Evolutionary conservation across 129 eudicot genomes (phyloP).

Genomic region (Lactuca saligna): DNA sequence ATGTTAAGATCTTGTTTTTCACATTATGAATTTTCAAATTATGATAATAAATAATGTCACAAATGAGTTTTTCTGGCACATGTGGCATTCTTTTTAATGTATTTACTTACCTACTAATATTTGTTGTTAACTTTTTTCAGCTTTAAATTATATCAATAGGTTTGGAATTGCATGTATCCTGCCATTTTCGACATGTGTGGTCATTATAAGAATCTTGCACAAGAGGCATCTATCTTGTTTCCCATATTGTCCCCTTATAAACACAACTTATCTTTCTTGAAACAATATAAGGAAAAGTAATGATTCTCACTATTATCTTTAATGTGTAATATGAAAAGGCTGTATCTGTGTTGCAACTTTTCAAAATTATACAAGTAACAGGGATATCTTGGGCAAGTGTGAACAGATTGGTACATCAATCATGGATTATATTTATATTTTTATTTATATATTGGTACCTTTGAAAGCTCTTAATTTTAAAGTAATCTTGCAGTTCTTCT

Average conservation of each 20-base stretch:
- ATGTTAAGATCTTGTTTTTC: too few species aligned
- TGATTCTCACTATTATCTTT: neutral
- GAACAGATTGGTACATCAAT: too few species aligned
- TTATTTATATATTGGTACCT: too few species aligned
- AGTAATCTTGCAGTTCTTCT: too few species aligned
- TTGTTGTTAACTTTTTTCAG: neutral
- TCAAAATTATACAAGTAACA: too few species aligned
- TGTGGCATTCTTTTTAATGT: neutral
- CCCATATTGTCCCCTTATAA: neutral
- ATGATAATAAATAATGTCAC: neutral
- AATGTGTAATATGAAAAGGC: conserved; percentile 65
- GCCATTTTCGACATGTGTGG: conserved; percentile 53
- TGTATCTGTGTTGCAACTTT: too few species aligned
- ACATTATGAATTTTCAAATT: neutral
- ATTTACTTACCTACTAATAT: neutral
- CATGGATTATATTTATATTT: too few species aligned
- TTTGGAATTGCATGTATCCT: neutral
- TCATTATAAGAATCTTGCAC: conserved; percentile 71
- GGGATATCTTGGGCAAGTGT: too few species aligned
- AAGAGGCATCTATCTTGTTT: conserved; percentile 53
- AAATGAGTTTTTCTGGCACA: neutral
- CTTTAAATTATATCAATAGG: neutral
- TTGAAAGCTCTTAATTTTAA: too few species aligned
- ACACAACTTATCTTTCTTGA: neutral
- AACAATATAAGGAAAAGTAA: neutral